Evolutionary conservation across 1,139 yeast species (phyloP).

Genomic region (Yamadazyma dushanensis): DNA sequence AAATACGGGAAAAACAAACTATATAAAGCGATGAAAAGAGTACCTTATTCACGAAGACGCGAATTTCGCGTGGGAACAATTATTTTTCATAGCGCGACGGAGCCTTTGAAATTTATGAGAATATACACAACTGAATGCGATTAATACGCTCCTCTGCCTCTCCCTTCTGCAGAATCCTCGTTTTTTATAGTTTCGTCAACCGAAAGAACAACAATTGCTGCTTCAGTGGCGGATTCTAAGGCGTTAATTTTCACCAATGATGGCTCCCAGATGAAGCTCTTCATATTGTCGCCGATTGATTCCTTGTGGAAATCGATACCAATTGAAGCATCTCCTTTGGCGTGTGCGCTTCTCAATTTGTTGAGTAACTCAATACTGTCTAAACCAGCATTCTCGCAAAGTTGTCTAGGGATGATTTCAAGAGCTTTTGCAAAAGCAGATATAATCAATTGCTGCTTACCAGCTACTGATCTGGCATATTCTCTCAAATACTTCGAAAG

Average conservation of each 20-base stretch:
- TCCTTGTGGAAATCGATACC: constrained; percentile 93
- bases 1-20: no score
- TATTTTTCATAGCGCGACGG: constrained; percentile 3
- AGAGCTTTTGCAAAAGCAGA: constrained; percentile 92
- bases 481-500: constrained; percentile 86
- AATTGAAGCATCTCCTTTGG: constrained; percentile 86
- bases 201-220: constrained; percentile 85
- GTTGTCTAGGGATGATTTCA: constrained; percentile 94
- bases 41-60: no score
- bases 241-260: constrained; percentile 92
- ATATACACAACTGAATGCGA: background rate
- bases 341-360: constrained; percentile 88
- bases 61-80: no score
- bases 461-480: constrained; percentile 83
- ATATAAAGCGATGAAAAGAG: no score
- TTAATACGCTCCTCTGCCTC: constrained; percentile 63
- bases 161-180: constrained; percentile 57
- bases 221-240: constrained; percentile 95
- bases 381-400: constrained; percentile 97
- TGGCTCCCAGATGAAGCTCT: constrained; percentile 95
- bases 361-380: constrained; percentile 93
- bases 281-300: constrained; percentile 79
- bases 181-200: constrained; percentile 95
- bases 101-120: background rate
- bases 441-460: constrained; percentile 91